Percentiles rank a stretch among this genome's conserved stretches.
Evolutionary conservation across 129 eudicot species (phyloP).

Genomic region (Arctium lappa): DNA sequence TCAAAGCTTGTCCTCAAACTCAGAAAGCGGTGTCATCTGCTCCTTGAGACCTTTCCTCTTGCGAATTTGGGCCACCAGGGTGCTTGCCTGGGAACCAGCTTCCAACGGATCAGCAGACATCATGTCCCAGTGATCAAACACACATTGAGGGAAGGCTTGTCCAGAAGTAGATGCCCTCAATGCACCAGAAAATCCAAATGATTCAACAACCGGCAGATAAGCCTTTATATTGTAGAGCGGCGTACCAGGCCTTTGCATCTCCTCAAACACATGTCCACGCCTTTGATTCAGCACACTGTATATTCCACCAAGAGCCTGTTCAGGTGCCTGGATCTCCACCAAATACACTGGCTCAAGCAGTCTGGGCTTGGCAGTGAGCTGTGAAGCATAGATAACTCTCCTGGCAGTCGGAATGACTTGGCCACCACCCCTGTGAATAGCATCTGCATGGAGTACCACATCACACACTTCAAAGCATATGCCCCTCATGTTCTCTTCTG

Average conservation of each 20-base stretch:
- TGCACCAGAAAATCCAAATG: slow-evolving; percentile 50
- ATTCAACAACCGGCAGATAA: slow-evolving; percentile 55
- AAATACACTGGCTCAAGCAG: slow-evolving; percentile 60
- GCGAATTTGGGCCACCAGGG: slow-evolving; percentile 40
- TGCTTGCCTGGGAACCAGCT: slow-evolving; percentile 33
- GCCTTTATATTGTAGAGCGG: slow-evolving; percentile 71
- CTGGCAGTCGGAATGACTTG: slow-evolving; percentile 67
- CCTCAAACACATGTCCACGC: slow-evolving; percentile 67
- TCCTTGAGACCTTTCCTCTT: slow-evolving; percentile 64
- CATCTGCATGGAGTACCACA: slow-evolving; percentile 65
- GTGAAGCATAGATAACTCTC: slow-evolving; percentile 61
- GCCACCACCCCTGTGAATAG: slow-evolving; percentile 69
- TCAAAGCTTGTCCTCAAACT: slow-evolving; percentile 49
- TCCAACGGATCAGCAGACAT: slow-evolving; percentile 63
- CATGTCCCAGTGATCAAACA: slow-evolving; percentile 68
- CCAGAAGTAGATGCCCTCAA: slow-evolving; percentile 64
- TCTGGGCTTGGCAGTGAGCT: slow-evolving; percentile 59
- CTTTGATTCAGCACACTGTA: slow-evolving; percentile 65
- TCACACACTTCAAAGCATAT: slow-evolving; percentile 64
- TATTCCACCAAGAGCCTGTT: slow-evolving; percentile 62
- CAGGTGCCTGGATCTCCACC: slow-evolving; percentile 65
- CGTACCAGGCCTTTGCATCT: slow-evolving; percentile 70
- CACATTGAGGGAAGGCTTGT: slow-evolving; percentile 63
- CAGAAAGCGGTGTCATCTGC: slow-evolving; percentile 59
- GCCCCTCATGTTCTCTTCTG: slow-evolving; percentile 62